phyloP scores from a whole-genome alignment of 2,329 filamentous ascomycete genomes.

The Ceratocystis huliohia region DNA sequence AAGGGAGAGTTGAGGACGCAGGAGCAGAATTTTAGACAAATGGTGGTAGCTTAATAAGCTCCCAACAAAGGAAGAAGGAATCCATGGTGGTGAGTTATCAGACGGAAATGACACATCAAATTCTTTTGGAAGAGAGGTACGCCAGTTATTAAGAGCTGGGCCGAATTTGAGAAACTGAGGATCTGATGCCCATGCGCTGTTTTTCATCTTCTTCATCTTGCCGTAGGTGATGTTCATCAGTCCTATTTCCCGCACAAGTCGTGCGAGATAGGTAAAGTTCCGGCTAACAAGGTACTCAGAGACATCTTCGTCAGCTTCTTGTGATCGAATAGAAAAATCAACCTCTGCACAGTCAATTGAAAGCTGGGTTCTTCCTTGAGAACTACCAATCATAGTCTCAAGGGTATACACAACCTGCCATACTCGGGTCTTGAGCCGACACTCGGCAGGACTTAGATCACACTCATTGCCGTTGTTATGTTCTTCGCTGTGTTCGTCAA shows the following conservation, averaged over 20 bases:
- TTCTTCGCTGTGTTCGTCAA: slow-evolving; percentile 73
- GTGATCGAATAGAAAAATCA: slow-evolving; percentile 55
- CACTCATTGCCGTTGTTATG: slow-evolving; percentile 64
- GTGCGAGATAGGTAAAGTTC: slow-evolving; percentile 71
- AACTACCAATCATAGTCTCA: slow-evolving; percentile 85
- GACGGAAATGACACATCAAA: slow-evolving; percentile 63
- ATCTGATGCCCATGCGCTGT: slow-evolving; percentile 62
- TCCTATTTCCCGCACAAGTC: slow-evolving; percentile 64
- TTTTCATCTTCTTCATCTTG: slow-evolving; percentile 56
- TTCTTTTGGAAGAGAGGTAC: slow-evolving; percentile 63
- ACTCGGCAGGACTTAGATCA: slow-evolving; percentile 57
- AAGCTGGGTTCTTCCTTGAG: slow-evolving; percentile 75
- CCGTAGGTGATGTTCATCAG: slow-evolving; percentile 64
- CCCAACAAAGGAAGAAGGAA: slow-evolving; percentile 75
- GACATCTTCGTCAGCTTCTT: slow-evolving; percentile 55
- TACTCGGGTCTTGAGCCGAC: slow-evolving; percentile 68
- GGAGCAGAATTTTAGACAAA: slow-evolving; percentile 71
- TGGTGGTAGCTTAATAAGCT: slow-evolving; percentile 86
- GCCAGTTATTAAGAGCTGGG: slow-evolving; percentile 62
- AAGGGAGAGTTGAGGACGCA: slow-evolving; percentile 71
- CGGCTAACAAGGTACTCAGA: slow-evolving; percentile 66
- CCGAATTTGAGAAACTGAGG: slow-evolving; percentile 72
- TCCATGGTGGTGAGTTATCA: slow-evolving; percentile 69
- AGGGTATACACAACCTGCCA: slow-evolving; percentile 82
- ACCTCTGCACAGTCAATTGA: slow-evolving; percentile 63